Evolutionary conservation across 345 rosid species (phyloP).

Genomic region (Geranium brycei): DNA sequence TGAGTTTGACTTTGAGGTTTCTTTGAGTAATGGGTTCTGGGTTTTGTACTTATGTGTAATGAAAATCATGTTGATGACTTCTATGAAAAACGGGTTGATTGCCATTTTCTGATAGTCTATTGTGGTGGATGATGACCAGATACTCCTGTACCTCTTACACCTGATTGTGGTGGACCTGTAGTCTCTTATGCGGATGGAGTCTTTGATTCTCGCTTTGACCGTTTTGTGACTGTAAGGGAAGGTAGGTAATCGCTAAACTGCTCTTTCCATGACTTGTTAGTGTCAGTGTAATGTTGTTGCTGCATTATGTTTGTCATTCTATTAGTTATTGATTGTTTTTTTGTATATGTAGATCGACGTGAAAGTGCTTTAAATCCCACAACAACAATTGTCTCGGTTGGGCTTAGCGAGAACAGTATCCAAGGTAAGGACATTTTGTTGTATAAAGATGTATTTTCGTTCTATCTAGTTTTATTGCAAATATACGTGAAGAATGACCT

Average conservation of each 20-base stretch:
- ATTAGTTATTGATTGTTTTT: constrained; percentile 1
- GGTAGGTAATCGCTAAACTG: constrained; percentile 25
- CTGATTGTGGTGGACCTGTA: constrained; percentile 53
- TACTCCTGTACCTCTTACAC: constrained; percentile 63
- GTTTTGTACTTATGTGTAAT: too few relatives aligned
- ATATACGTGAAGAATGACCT: neutral
- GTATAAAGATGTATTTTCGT: neutral
- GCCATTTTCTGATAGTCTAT: constrained; percentile 7
- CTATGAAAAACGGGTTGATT: neutral
- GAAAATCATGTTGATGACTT: neutral
- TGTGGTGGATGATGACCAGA: constrained; percentile 21
- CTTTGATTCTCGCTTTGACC: constrained; percentile 50
- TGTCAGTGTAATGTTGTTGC: neutral
- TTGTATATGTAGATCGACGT: constrained; percentile 47
- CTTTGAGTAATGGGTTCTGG: neutral
- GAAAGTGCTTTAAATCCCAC: constrained; percentile 38
- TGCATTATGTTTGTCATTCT: neutral
- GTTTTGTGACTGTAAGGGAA: constrained; percentile 72
- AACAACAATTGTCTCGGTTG: constrained; percentile 43
- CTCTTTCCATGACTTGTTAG: neutral
- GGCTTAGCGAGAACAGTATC: constrained; percentile 29
- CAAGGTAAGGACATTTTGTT: constrained; percentile 31
- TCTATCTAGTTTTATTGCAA: neutral
- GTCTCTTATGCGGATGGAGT: constrained; percentile 83
- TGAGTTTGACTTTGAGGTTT: neutral